A percentile compares a stretch with the other conserved stretches of the same genome.
These are phyloP conservation scores for Hypocrella siamensis DNA, from an alignment of 2,329 filamentous ascomycete genomes.

Conservation along the genomic window DNA sequence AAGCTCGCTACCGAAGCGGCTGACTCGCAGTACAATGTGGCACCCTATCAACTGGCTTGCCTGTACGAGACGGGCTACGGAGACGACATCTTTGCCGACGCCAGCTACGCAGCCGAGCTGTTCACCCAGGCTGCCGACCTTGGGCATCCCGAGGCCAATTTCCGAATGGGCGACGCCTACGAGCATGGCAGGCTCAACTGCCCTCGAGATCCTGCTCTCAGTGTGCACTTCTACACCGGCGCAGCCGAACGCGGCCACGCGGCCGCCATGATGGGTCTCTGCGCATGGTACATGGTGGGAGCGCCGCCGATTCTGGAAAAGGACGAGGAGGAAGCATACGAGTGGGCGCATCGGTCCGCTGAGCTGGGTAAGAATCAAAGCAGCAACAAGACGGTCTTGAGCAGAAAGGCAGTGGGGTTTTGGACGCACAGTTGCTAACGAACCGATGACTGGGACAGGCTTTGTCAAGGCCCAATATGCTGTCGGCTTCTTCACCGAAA, in stretches of 20 bases:
- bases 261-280: conserved; percentile 92
- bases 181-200: conserved; percentile 82
- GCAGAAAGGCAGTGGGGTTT: background rate
- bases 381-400: background rate
- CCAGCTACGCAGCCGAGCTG: conserved; percentile 78
- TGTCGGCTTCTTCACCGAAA: conserved; percentile 93
- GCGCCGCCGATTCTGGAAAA: conserved; percentile 85
- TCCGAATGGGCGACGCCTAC: conserved; percentile 87
- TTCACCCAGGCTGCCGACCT: conserved; percentile 91
- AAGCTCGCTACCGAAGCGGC: conserved; percentile 84
- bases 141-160: conserved; percentile 74
- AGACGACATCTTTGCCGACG: conserved; percentile 84
- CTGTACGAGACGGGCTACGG: conserved; percentile 90
- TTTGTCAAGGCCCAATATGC: conserved; percentile 75
- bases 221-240: conserved; percentile 92
- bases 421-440: background rate
- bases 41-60: conserved; percentile 77
- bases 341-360: conserved; percentile 83
- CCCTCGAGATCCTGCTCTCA: conserved; percentile 79
- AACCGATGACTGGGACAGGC: conserved; percentile 27
- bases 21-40: conserved; percentile 81
- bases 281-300: conserved; percentile 96
- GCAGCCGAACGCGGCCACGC: conserved; percentile 76
- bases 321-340: conserved; percentile 90
- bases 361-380: conserved; percentile 50